Evolutionary conservation across 164 flowering plant genomes (phyloP).

Genomic region (Macadamia integrifolia): DNA sequence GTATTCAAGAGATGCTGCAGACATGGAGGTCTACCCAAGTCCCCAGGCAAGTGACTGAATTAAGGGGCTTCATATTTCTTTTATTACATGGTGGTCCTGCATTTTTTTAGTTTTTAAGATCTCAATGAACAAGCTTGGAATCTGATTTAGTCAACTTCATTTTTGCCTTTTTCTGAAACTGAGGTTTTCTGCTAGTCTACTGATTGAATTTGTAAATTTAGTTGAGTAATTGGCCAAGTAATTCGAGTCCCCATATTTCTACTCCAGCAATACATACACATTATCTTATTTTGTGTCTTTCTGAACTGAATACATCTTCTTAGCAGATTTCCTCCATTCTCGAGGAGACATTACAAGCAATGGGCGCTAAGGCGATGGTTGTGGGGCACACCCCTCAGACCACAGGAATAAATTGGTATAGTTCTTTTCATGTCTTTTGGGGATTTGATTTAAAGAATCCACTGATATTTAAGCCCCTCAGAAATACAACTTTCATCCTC

Average conservation of each 20-base stretch:
- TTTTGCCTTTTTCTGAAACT: background rate
- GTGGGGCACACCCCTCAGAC: conserved; percentile 97
- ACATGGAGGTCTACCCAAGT: conserved; percentile 45
- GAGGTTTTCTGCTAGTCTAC: too few relatives aligned
- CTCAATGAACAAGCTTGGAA: background rate
- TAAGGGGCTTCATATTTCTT: background rate
- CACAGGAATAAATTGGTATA: conserved; percentile 76
- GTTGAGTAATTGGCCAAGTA: too few relatives aligned
- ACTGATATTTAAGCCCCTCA: background rate
- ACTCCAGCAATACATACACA: background rate
- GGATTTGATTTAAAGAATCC: background rate
- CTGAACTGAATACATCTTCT: conserved; percentile 8
- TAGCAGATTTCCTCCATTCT: conserved; percentile 60
- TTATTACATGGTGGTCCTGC: background rate
- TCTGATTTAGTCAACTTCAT: background rate
- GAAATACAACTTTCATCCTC: too few relatives aligned
- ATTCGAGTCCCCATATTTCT: background rate
- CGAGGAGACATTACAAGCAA: conserved; percentile 61
- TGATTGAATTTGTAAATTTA: background rate
- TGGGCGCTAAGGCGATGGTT: conserved; percentile 88
- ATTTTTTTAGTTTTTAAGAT: background rate
- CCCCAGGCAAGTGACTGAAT: conserved; percentile 41
- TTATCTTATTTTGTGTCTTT: background rate
- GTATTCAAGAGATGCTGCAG: conserved; percentile 66
- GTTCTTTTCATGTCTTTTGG: conserved; percentile 1